phyloP scores from a whole-genome alignment of 106 monocot genomes.

The Narthecium ossifragum region DNA sequence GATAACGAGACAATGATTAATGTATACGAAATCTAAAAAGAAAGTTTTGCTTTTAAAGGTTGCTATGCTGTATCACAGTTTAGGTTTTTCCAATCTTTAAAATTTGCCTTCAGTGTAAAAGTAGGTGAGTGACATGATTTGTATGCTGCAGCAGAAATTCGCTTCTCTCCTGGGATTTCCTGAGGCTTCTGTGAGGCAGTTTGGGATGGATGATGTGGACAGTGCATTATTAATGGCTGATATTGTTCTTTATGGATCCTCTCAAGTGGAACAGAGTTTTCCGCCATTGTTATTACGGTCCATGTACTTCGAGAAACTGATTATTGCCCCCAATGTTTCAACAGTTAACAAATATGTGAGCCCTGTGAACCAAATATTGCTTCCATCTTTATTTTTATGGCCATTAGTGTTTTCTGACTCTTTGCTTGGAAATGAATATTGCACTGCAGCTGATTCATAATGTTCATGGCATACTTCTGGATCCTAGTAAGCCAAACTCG shows the following conservation, averaged over 20 bases:
- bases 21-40: too few species aligned
- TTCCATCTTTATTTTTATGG: neutral
- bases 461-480: conserved; percentile 56
- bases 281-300: conserved; percentile 73
- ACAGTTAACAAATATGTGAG: conserved; percentile 77
- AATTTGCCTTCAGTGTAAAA: too few species aligned
- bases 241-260: conserved; percentile 72
- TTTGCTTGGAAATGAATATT: too few species aligned
- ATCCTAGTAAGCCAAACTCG: conserved; percentile 36
- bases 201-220: conserved; percentile 62
- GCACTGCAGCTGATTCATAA: conserved; percentile 53
- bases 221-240: conserved; percentile 53
- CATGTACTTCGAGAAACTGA: conserved; percentile 76
- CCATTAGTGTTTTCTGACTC: neutral
- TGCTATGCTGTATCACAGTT: too few species aligned
- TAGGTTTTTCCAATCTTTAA: too few species aligned
- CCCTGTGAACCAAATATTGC: neutral
- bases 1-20: too few species aligned
- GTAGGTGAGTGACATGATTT: neutral
- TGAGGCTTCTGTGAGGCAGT: conserved; percentile 46
- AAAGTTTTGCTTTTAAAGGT: too few species aligned
- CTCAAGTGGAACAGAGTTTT: conserved; percentile 72
- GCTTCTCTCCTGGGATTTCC: conserved; percentile 57
- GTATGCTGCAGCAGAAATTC: conserved; percentile 46
- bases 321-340: conserved; percentile 70